Conservation (phyloP, 2,329 filamentous ascomycete species). For the Sporothrix humicola region DNA sequence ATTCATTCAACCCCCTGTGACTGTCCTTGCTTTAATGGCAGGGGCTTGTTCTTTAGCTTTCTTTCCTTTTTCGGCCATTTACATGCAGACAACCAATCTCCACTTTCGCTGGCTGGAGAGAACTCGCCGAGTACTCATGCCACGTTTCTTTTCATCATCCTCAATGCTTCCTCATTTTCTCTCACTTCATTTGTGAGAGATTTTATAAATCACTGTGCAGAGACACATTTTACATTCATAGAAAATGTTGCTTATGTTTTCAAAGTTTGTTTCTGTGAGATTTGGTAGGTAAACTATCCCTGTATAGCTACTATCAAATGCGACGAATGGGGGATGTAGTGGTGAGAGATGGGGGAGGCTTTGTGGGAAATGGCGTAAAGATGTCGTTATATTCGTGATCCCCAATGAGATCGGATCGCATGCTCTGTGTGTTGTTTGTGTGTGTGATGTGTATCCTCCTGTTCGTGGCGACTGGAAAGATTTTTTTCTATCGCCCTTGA, state of each 20-base stretch:
- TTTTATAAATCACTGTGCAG: background rate
- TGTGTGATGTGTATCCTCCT: conserved; percentile 22
- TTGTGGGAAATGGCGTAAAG: background rate
- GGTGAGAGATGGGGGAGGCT: background rate
- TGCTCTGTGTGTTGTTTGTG: background rate
- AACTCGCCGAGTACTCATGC: background rate
- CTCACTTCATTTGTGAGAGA: background rate
- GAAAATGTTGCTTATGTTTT: background rate
- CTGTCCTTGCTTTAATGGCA: background rate
- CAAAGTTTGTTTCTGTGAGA: background rate
- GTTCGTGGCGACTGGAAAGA: conserved; percentile 23
- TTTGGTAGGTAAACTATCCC: background rate
- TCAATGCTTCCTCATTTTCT: background rate
- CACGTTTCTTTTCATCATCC: background rate
- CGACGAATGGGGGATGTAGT: background rate
- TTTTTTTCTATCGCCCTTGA: conserved; percentile 26
- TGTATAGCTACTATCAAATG: background rate
- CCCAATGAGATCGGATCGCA: conserved; percentile 13
- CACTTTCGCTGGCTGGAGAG: background rate
- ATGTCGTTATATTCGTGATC: conserved; percentile 12
- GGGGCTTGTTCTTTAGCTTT: conserved; percentile 3
- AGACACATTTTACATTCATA: background rate
- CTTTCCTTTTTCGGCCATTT: conserved; percentile 29
- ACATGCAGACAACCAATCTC: conserved; percentile 10
- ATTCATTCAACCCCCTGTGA: too few species aligned